Evolutionary conservation across 2,329 filamentous ascomycete species (phyloP).

Genomic region (Fusarium euwallaceae): DNA sequence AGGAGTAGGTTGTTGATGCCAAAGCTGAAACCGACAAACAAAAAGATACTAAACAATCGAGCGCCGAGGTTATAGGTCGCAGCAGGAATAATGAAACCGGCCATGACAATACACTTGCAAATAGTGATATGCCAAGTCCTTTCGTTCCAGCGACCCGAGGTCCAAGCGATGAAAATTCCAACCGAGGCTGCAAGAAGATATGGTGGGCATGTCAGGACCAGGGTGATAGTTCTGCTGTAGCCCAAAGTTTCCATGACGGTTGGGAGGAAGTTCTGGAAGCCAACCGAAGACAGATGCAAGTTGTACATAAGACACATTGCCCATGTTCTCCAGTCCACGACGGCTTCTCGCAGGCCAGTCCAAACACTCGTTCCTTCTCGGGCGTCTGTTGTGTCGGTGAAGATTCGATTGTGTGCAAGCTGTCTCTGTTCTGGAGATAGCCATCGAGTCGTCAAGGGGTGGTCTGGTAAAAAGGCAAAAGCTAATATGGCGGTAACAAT

Average conservation of each 20-base stretch:
- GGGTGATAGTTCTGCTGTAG: slow-evolving; percentile 60
- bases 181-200: slow-evolving; percentile 58
- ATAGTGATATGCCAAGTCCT: slow-evolving; percentile 25
- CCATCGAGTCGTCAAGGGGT: slow-evolving; percentile 55
- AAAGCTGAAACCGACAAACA: slow-evolving; percentile 56
- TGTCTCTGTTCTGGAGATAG: slow-evolving; percentile 54
- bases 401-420: slow-evolving; percentile 57
- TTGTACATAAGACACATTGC: slow-evolving; percentile 47
- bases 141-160: slow-evolving; percentile 60
- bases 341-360: slow-evolving; percentile 41
- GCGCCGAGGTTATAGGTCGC: slow-evolving; percentile 41
- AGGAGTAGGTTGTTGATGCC: slow-evolving; percentile 59
- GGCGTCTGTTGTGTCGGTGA: slow-evolving; percentile 42
- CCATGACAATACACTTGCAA: slow-evolving; percentile 55
- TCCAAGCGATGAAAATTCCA: slow-evolving; percentile 33
- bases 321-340: slow-evolving; percentile 47
- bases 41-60: slow-evolving; percentile 48
- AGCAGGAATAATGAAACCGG: slow-evolving; percentile 40
- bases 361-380: slow-evolving; percentile 55
- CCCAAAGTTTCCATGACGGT: slow-evolving; percentile 60
- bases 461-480: slow-evolving; percentile 52
- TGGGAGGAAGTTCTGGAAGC: slow-evolving; percentile 48
- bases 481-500: slow-evolving; percentile 47
- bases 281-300: slow-evolving; percentile 40
- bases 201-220: slow-evolving; percentile 64